phyloP scores from a whole-genome alignment of 2,329 filamentous ascomycete genomes.

The Monosporascus cannonballus region DNA sequence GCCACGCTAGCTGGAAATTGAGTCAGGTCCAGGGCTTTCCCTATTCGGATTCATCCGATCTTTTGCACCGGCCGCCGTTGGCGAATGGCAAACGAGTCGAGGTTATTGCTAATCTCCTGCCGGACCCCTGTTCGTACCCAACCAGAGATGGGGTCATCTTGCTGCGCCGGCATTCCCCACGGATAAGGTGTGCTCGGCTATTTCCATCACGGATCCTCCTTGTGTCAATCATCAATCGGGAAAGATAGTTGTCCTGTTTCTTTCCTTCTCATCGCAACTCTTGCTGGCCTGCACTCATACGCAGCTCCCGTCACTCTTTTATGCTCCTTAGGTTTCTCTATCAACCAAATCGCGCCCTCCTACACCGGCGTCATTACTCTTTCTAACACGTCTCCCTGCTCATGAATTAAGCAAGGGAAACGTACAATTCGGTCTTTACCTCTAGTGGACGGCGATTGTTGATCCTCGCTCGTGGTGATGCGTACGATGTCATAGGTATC shows the following conservation, averaged over 20 bases:
- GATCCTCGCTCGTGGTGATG: not conserved
- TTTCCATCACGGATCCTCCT: not conserved
- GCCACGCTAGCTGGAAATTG: not conserved
- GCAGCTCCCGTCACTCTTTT: not conserved
- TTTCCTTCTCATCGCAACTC: not conserved
- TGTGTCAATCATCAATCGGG: not conserved
- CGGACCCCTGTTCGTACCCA: not conserved
- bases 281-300: not conserved
- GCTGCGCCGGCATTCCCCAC: not conserved
- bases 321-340: not conserved
- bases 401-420: not conserved
- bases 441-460: too few species aligned
- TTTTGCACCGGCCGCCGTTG: not conserved
- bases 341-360: not conserved
- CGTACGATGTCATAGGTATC: constrained; percentile 4
- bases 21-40: not conserved
- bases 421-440: not conserved
- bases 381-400: not conserved
- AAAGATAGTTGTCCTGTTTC: not conserved
- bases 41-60: not conserved
- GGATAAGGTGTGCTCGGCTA: not conserved
- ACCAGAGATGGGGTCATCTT: not conserved
- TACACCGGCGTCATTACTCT: not conserved
- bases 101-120: not conserved
- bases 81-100: not conserved